These are phyloP conservation scores for Vitis hybrid DNA, from an alignment of 177 flowering plant species.

Conservation along the genomic window DNA sequence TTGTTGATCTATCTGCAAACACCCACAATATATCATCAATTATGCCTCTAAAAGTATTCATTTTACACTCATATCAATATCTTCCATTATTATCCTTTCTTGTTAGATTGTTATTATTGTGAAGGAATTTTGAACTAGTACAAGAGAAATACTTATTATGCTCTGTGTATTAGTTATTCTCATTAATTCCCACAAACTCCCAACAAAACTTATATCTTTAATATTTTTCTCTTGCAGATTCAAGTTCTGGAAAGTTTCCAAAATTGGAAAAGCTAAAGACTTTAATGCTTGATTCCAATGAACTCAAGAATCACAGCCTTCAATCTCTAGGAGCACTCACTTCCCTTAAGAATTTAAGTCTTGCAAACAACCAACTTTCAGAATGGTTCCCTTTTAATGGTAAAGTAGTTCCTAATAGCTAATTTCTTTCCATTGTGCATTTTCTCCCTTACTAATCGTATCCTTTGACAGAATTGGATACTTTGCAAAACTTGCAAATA, in stretches of 20 bases:
- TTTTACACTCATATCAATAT: too few relatives aligned
- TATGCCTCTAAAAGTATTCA: too few relatives aligned
- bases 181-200: too few relatives aligned
- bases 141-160: too few relatives aligned
- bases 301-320: not conserved
- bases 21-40: too few relatives aligned
- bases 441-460: too few relatives aligned
- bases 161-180: too few relatives aligned
- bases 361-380: not conserved
- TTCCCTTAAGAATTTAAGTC: not conserved
- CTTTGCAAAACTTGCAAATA: not conserved
- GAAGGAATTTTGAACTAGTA: too few relatives aligned
- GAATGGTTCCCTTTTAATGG: not conserved
- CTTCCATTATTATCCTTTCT: too few relatives aligned
- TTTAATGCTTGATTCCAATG: not conserved
- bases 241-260: conserved; percentile 1
- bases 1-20: too few relatives aligned
- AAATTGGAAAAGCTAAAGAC: conserved; percentile 1
- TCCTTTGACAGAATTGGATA: not conserved
- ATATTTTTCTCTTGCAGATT: not conserved
- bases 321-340: not conserved
- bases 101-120: too few relatives aligned
- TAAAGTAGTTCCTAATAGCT: not conserved
- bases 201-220: not conserved
- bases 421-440: too few relatives aligned